phyloP scores from a whole-genome alignment of 345 rosid species.

The Eucalyptus viminalis region DNA sequence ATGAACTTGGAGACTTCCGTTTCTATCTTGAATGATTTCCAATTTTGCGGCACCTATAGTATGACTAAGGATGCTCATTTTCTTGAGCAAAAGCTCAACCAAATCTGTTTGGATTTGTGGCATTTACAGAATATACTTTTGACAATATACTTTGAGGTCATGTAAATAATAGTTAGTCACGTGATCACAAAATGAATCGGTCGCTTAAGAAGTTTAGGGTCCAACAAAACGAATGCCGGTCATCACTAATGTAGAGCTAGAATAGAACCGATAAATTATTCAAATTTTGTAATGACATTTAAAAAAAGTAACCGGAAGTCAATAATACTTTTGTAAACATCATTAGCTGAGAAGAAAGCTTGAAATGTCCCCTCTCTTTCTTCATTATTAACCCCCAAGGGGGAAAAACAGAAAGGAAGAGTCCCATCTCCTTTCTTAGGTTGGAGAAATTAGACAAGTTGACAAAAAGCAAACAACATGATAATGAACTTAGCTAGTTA shows the following conservation, averaged over 20 bases:
- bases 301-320: neutral
- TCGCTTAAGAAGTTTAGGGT: neutral
- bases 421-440: neutral
- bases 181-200: neutral
- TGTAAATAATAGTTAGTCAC: neutral
- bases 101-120: neutral
- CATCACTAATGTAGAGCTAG: neutral
- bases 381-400: neutral
- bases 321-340: neutral
- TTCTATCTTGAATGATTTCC: neutral
- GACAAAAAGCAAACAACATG: neutral
- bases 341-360: neutral
- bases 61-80: neutral
- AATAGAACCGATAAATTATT: neutral
- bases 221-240: neutral
- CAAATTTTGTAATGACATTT: neutral
- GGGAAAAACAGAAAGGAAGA: neutral
- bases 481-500: neutral
- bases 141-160: neutral
- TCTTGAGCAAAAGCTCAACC: neutral
- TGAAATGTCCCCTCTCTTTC: neutral
- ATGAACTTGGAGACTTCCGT: neutral
- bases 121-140: neutral
- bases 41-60: neutral
- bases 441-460: neutral